Evolutionary conservation across 306 rosid species (phyloP).

Genomic region (Citrullus colocynthis): DNA sequence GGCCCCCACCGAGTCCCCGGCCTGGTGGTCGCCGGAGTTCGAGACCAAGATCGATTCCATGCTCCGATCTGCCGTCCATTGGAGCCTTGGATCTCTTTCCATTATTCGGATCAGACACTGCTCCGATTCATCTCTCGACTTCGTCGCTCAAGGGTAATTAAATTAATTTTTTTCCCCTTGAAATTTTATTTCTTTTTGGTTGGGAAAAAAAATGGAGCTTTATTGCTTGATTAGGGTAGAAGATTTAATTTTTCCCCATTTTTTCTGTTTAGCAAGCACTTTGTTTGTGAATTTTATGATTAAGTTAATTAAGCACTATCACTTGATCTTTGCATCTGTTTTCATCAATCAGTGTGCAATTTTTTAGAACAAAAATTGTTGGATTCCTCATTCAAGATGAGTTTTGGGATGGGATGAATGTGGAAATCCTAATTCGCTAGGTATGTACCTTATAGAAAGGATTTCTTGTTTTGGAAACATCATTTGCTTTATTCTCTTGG

Average conservation of each 20-base stretch:
- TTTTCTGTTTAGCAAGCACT: background rate
- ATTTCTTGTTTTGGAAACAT: background rate
- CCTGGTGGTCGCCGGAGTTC: constrained; percentile 58
- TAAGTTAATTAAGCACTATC: background rate
- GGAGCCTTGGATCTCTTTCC: constrained; percentile 39
- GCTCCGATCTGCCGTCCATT: constrained; percentile 52
- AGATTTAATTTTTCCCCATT: background rate
- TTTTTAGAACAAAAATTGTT: background rate
- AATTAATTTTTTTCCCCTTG: background rate
- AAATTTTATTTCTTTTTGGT: background rate
- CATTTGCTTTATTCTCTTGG: background rate
- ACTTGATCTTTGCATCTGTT: background rate
- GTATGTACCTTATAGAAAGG: background rate
- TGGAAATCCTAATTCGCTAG: background rate
- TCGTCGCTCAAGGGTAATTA: constrained; percentile 54
- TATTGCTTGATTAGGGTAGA: background rate
- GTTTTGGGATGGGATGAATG: background rate
- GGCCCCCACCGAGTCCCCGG: constrained; percentile 25
- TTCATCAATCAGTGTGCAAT: background rate
- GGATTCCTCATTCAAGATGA: background rate
- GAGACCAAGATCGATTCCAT: constrained; percentile 56
- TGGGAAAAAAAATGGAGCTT: background rate
- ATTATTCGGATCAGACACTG: constrained; percentile 16
- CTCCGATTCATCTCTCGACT: constrained; percentile 44
- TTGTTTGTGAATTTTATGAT: background rate